Conservation (phyloP, 148 eudicot species). For the Rhododendron griersonianum region DNA sequence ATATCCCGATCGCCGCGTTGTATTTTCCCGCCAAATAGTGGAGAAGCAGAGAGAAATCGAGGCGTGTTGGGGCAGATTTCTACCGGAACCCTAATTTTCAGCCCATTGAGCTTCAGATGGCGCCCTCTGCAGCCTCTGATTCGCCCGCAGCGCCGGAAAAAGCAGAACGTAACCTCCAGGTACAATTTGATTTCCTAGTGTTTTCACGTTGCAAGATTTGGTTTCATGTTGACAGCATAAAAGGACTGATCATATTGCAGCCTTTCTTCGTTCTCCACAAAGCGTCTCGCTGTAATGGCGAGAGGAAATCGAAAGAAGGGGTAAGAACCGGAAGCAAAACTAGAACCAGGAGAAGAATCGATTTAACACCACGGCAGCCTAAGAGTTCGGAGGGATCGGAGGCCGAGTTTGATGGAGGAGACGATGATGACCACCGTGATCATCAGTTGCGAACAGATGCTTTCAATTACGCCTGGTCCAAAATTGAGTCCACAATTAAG, state of each 20-base stretch:
- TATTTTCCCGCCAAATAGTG: slow-evolving; percentile 8
- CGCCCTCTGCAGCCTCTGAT: not conserved
- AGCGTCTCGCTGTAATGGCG: slow-evolving; percentile 17
- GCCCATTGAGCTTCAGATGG: not conserved
- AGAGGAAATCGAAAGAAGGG: slow-evolving; percentile 16
- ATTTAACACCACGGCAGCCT: slow-evolving; percentile 19
- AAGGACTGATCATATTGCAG: slow-evolving; percentile 16
- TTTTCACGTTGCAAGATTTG: not conserved
- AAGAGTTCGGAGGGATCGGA: slow-evolving; percentile 10
- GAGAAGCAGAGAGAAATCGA: not conserved
- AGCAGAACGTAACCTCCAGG: slow-evolving; percentile 11
- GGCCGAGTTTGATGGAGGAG: slow-evolving; percentile 8
- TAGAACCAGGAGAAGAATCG: slow-evolving; percentile 41
- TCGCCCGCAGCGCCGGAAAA: not conserved
- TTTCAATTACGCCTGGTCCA: slow-evolving; percentile 55
- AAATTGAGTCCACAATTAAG: slow-evolving; percentile 59
- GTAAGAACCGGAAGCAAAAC: slow-evolving; percentile 20
- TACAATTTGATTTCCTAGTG: not conserved
- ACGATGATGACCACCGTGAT: slow-evolving; percentile 2
- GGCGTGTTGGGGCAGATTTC: not conserved
- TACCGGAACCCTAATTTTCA: not conserved
- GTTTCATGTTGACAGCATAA: not conserved
- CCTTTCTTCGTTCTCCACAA: slow-evolving; percentile 71
- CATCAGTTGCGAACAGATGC: slow-evolving; percentile 30
- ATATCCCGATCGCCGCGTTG: not conserved